Evolutionary conservation across 768 basidiomycete genomes (phyloP).

Genomic region (Termitomyces sp.): DNA sequence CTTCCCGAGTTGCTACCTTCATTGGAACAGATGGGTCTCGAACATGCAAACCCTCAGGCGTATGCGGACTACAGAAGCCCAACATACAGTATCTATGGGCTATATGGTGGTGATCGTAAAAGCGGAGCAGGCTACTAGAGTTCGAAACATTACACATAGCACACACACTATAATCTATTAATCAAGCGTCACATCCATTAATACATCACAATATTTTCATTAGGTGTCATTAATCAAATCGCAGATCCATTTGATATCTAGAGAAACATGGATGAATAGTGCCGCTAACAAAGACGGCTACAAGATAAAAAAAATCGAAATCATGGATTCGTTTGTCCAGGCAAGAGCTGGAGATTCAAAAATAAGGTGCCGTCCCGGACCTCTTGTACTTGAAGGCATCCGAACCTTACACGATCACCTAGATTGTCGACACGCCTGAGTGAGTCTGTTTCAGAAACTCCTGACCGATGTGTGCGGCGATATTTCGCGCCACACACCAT

Average conservation of each 20-base stretch:
- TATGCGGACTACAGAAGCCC: constrained; percentile 70
- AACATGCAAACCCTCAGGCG: constrained; percentile 53
- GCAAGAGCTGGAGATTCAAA: neutral
- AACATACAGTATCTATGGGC: constrained; percentile 76
- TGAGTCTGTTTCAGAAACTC: neutral
- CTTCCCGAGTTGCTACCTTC: constrained; percentile 72
- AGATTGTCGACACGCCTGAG: constrained; percentile 2
- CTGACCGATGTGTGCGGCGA: neutral
- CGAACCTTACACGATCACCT: neutral
- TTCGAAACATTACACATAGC: neutral
- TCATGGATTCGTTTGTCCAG: neutral
- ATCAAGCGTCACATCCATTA: neutral
- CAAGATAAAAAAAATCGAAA: neutral
- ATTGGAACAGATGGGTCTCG: constrained; percentile 70
- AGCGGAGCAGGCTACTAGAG: constrained; percentile 23
- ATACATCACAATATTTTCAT: neutral
- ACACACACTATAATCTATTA: neutral
- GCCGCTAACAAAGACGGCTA: neutral
- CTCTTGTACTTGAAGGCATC: neutral
- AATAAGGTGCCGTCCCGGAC: neutral
- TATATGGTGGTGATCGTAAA: constrained; percentile 62
- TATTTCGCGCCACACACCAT: neutral
- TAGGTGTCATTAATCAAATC: neutral
- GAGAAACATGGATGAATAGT: neutral
- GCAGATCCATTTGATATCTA: neutral